phyloP scores from a whole-genome alignment of 441 rosid genomes.

The Syzygium malaccense region DNA sequence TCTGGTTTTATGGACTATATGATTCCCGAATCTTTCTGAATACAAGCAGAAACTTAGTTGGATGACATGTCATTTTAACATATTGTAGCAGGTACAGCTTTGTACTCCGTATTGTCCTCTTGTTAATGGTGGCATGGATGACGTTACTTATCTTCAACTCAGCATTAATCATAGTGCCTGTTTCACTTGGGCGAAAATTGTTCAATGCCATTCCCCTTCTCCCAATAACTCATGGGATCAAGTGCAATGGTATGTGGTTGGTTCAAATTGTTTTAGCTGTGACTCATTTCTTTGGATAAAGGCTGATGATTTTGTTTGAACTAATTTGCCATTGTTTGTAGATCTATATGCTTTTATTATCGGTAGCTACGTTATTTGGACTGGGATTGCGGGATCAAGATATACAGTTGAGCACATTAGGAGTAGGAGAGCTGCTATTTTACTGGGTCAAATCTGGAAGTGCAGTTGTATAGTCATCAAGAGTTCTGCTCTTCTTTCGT shows the following conservation, averaged over 20 bases:
- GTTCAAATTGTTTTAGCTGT: background rate
- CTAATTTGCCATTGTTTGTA: slow-evolving; percentile 9
- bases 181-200: slow-evolving; percentile 86
- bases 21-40: background rate
- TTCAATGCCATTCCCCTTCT: slow-evolving; percentile 88
- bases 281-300: background rate
- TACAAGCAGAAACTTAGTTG: background rate
- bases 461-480: slow-evolving; percentile 84
- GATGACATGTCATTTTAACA: slow-evolving; percentile 5
- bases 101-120: slow-evolving; percentile 73
- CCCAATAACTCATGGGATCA: slow-evolving; percentile 94
- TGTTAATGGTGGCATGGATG: slow-evolving; percentile 93
- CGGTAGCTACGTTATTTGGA: slow-evolving; percentile 95
- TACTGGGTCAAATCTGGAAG: slow-evolving; percentile 66
- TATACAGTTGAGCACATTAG: slow-evolving; percentile 69
- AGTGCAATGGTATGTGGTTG: slow-evolving; percentile 73
- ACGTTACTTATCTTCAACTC: slow-evolving; percentile 90
- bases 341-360: slow-evolving; percentile 89
- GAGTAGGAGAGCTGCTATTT: slow-evolving; percentile 56
- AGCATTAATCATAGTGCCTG: slow-evolving; percentile 75
- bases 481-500: slow-evolving; percentile 67
- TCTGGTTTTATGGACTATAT: background rate
- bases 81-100: slow-evolving; percentile 70
- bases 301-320: slow-evolving; percentile 2
- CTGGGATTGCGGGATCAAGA: slow-evolving; percentile 72